Evolutionary conservation across 2,329 filamentous ascomycete genomes (phyloP), one percentile per base, ranked within the genome.

Genomic region (Pseudogymnoascus sp.): DNA sequence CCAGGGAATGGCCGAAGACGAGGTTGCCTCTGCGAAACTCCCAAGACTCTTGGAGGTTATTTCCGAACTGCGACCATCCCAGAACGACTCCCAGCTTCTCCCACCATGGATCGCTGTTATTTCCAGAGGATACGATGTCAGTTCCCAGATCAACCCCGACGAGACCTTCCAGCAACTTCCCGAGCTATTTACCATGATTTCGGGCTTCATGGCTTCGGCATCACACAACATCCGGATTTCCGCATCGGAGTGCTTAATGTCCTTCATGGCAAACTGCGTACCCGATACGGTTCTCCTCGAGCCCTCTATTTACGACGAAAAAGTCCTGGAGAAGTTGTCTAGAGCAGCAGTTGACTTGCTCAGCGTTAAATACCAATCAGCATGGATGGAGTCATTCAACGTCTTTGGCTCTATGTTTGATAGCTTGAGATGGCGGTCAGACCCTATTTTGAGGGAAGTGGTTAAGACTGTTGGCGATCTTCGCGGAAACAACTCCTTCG

Each of bases 51-150:
- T 97, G 69, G 92, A 96, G 66, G 92, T 94, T 60, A 96, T 99
- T 67, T 87, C 88, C 10, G 92, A 97, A 73, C 78, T 99, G 67
- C 90, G 93, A 68, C 94, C 94, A 7, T 90, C 92, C 3, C 85
- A 92, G 67, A 96, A 93, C 74, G 94, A 99, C 75, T 93, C 92
- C 2, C 93, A 97, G 74, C 83, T 99, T 33, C 84, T 97, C 3
- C 94, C 94, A 0, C 90, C 94, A 0, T 99, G 94, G 94, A 91
- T 99, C 69, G 94, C 94, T 10, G 94, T 99, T 61, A 76, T 99
- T 21, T 97, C 93, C 10, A 82, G 94, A 74, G 94, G 92, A 5
- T 97, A 97, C 74, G 92, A 97, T 72, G 92, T 97, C 5, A 90
- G 91, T 4, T 88, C 92, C 0, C 91, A 96, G 72, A 82, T 97